A percentile compares a stretch with the other conserved stretches of the same genome.
Evolutionary conservation across 106 monocot species (phyloP).

Genomic region (Dendrobium chrysotoxum): DNA sequence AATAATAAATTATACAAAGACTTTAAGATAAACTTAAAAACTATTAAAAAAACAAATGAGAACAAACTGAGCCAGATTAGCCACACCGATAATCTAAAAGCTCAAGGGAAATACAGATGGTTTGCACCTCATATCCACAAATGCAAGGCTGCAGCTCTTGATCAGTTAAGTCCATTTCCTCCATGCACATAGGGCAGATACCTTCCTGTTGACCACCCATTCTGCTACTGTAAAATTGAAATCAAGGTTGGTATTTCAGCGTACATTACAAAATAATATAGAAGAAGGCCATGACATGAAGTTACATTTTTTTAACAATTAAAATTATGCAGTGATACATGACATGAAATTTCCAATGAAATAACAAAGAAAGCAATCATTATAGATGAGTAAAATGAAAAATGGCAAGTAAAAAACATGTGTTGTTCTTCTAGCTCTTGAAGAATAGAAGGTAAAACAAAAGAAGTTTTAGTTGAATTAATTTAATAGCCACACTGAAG

Average conservation of each 20-base stretch:
- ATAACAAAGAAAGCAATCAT: neutral
- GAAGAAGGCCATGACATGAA: neutral
- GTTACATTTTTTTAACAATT: neutral
- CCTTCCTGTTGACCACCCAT: constrained; percentile 19
- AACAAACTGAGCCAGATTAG: neutral
- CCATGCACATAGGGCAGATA: constrained; percentile 30
- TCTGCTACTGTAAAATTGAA: neutral
- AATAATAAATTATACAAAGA: neutral
- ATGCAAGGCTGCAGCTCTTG: constrained; percentile 37
- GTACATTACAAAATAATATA: neutral
- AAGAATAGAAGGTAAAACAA: neutral
- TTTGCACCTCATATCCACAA: constrained; percentile 39
- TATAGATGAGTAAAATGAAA: neutral
- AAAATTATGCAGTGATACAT: too few species aligned
- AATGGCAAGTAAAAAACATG: neutral
- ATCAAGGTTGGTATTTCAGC: neutral
- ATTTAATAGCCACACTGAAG: neutral
- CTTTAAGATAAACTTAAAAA: neutral
- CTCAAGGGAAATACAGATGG: neutral
- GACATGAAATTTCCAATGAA: neutral
- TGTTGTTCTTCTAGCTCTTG: neutral
- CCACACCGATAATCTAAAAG: neutral
- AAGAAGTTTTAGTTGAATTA: neutral
- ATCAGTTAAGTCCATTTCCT: constrained; percentile 43
- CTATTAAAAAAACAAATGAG: neutral